These are phyloP conservation scores for Pseudogymnoascus sp. DNA, from an alignment of 2,329 filamentous ascomycete genomes.

Conservation along the genomic window DNA sequence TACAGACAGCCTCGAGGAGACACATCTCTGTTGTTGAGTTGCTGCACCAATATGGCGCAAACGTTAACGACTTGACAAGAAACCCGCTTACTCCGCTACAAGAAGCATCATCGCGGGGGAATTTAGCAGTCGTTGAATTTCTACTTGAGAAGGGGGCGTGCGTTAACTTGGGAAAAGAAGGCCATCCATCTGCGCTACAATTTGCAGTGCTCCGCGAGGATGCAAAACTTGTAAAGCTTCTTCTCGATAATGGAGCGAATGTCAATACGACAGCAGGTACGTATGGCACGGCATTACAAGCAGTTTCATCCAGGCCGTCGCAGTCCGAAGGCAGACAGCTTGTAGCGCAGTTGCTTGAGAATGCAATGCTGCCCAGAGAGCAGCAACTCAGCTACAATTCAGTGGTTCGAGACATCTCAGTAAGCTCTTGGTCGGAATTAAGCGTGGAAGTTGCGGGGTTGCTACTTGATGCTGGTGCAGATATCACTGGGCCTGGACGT, in stretches of 20 bases:
- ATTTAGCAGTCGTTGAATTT: neutral
- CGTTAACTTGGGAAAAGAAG: neutral
- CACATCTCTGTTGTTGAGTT: neutral
- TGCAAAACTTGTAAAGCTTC: neutral
- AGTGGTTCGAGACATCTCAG: neutral
- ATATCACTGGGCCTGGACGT: neutral
- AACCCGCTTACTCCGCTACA: neutral
- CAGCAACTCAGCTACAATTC: neutral
- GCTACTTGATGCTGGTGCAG: neutral
- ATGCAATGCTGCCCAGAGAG: neutral
- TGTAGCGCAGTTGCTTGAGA: neutral
- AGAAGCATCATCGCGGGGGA: neutral
- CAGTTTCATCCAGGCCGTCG: neutral
- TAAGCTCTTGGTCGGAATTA: rapidly evolving
- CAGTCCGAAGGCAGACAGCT: neutral
- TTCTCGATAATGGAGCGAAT: neutral
- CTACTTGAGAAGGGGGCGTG: neutral
- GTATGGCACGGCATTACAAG: neutral
- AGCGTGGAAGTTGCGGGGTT: neutral
- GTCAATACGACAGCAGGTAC: neutral
- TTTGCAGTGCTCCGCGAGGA: neutral
- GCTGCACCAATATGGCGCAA: neutral
- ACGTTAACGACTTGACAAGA: neutral
- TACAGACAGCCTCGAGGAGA: neutral
- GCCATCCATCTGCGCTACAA: neutral